Percentiles rank a stretch among this genome's conserved stretches.
These are phyloP conservation scores for Trapa incisa DNA, from an alignment of 345 rosid species.

Conservation along the genomic window DNA sequence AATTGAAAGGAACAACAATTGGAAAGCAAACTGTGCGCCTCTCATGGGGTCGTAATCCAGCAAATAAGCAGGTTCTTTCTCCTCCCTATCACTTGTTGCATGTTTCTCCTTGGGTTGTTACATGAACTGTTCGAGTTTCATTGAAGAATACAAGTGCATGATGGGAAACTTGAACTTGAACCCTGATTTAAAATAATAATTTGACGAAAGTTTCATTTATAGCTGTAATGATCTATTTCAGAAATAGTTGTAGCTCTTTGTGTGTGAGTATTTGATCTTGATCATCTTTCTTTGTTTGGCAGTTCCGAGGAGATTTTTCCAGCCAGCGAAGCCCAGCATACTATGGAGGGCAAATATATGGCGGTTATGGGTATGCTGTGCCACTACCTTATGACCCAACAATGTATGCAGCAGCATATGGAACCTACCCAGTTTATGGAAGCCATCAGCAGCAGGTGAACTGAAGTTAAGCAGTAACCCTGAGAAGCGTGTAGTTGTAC, in stretches of 20 bases:
- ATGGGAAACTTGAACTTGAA: not conserved
- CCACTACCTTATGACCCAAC: conserved; percentile 67
- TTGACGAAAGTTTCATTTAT: not conserved
- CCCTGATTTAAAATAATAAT: not conserved
- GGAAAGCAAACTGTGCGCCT: conserved; percentile 21
- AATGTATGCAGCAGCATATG: conserved; percentile 62
- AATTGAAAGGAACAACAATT: conserved; percentile 14
- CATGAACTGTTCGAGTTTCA: not conserved
- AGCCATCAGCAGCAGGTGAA: conserved; percentile 90
- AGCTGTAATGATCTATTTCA: not conserved
- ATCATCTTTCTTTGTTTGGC: conserved; percentile 9
- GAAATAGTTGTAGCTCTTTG: not conserved
- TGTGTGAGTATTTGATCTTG: not conserved
- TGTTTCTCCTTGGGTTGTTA: not conserved
- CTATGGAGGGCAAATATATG: conserved; percentile 65
- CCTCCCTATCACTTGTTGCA: not conserved
- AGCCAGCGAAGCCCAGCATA: conserved; percentile 75
- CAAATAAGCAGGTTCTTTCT: conserved; percentile 12
- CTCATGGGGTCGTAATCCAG: conserved; percentile 21
- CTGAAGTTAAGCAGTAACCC: conserved; percentile 23
- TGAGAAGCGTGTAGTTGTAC: not conserved
- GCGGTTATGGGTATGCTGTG: conserved; percentile 71
- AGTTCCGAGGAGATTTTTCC: conserved; percentile 61
- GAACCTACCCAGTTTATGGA: conserved; percentile 66
- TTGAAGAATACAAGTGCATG: not conserved